These are phyloP conservation scores for Alternaria arbusti DNA, from an alignment of 2,329 filamentous ascomycete species.

Conservation along the genomic window DNA sequence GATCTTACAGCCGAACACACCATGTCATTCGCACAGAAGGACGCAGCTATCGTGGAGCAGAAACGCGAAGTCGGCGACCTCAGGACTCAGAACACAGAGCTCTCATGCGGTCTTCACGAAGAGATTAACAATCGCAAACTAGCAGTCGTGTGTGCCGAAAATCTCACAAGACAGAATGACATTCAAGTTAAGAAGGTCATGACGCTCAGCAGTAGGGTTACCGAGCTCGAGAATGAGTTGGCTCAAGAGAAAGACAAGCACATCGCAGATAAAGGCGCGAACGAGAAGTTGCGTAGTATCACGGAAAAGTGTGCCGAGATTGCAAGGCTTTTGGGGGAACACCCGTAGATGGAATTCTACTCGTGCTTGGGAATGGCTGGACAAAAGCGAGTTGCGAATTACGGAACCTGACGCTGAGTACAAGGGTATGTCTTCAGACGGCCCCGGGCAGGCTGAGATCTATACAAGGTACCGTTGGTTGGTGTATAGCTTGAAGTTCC, in stretches of 20 bases:
- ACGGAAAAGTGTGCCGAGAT: neutral
- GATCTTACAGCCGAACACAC: neutral
- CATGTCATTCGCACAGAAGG: too few species aligned
- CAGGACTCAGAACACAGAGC: neutral
- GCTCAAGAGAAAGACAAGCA: neutral
- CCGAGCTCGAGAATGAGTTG: neutral
- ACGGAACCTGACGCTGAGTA: neutral
- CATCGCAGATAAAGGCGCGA: neutral
- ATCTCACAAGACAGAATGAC: neutral
- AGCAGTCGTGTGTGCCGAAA: fast-evolving
- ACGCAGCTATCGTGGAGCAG: neutral
- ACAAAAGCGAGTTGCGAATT: neutral
- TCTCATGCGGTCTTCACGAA: neutral
- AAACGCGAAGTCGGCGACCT: too few species aligned
- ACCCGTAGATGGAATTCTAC: neutral
- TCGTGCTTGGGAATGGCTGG: neutral
- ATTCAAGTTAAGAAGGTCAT: neutral
- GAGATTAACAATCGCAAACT: neutral
- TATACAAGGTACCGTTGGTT: neutral
- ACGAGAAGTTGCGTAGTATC: neutral
- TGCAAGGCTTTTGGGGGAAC: neutral
- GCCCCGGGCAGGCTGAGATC: too few species aligned
- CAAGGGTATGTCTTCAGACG: neutral
- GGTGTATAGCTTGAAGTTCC: neutral
- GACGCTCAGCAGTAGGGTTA: neutral